Evolutionary conservation across 441 rosid species (phyloP).

Genomic region (Jatropha podagrica): DNA sequence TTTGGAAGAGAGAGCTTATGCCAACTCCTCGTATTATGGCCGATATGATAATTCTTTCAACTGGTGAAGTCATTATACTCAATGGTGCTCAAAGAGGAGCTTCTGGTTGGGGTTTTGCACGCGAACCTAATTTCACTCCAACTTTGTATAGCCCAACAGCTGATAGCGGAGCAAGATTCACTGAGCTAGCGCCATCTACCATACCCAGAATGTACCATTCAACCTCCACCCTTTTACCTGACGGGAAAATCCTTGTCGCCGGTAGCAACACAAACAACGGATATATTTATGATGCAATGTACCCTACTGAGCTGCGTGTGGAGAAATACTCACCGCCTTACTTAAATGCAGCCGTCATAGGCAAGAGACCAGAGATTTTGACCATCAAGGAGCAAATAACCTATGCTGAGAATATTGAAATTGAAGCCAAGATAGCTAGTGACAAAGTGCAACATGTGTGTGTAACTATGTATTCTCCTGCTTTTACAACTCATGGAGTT

Average conservation of each 20-base stretch:
- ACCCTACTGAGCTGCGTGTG: slow-evolving; percentile 63
- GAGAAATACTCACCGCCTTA: slow-evolving; percentile 70
- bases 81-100: slow-evolving; percentile 58
- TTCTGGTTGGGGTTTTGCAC: slow-evolving; percentile 59
- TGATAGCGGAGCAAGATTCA: slow-evolving; percentile 33
- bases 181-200: slow-evolving; percentile 26
- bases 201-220: slow-evolving; percentile 77
- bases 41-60: slow-evolving; percentile 49
- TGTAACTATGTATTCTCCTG: slow-evolving; percentile 51
- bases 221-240: slow-evolving; percentile 45
- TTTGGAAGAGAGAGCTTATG: slow-evolving; percentile 59
- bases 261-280: slow-evolving; percentile 70
- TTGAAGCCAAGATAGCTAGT: slow-evolving; percentile 24
- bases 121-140: slow-evolving; percentile 48
- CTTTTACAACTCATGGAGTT: slow-evolving; percentile 58
- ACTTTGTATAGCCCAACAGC: slow-evolving; percentile 31
- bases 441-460: background rate
- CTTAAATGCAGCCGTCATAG: slow-evolving; percentile 33
- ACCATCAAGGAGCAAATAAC: slow-evolving; percentile 4
- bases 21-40: slow-evolving; percentile 62
- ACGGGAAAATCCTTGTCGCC: slow-evolving; percentile 49
- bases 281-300: slow-evolving; percentile 39
- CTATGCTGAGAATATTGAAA: slow-evolving; percentile 20
- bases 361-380: slow-evolving; percentile 31
- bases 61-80: slow-evolving; percentile 50